Evolutionary conservation across 2,329 filamentous ascomycete genomes (phyloP), one percentile per base, ranked within the genome.

Genomic region (Xylaria sp.): DNA sequence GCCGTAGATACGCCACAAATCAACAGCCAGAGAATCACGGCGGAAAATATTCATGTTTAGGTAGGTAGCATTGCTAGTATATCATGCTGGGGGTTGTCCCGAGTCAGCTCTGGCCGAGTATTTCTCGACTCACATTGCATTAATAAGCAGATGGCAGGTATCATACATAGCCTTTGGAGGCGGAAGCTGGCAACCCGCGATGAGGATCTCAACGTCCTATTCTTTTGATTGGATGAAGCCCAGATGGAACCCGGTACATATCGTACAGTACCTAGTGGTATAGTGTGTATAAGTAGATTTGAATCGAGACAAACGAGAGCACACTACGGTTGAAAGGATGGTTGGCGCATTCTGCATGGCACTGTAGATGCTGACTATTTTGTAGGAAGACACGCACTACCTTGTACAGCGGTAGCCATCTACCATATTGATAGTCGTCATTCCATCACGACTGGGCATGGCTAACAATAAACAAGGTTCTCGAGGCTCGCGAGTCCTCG

Each of bases 141-240:
- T 69, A 69, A 63, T 66, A 62, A 66, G 63, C 52, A 52, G 48
- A 49, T 15, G 3, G 43, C 36, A 20, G 33, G 52, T 20, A 25
- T 31, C 28, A 28, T 28, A 28, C n/a, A 56, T 23, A 3, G 15
- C 15, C 1, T 18, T 63, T 48, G 12, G 18, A 58, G 10, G 12
- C 7, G n/a, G 15, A 43, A 56, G 46, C 9, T 55, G 39, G 13
- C 48, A 52, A 39, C 39, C 31, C 6, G 25, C 20, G 10, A 43
- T 48, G 23, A 46, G 51, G 48, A 65, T 65, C 62, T 60, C 46
- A 18, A 25, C 25, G 9, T 13, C 23, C n/a, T 57, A 15, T 12
- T 15, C 6, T 12, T 36, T 56, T 68, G 57, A 66, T 68, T 66
- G 62, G 62, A 54, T 58, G 20, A 7, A 52, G 15, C 23, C 3